A percentile compares a stretch with the other conserved stretches of the same genome.
These are phyloP conservation scores for Olyra latifolia DNA, from an alignment of 176 grass and related monocot species.

Conservation along the genomic window DNA sequence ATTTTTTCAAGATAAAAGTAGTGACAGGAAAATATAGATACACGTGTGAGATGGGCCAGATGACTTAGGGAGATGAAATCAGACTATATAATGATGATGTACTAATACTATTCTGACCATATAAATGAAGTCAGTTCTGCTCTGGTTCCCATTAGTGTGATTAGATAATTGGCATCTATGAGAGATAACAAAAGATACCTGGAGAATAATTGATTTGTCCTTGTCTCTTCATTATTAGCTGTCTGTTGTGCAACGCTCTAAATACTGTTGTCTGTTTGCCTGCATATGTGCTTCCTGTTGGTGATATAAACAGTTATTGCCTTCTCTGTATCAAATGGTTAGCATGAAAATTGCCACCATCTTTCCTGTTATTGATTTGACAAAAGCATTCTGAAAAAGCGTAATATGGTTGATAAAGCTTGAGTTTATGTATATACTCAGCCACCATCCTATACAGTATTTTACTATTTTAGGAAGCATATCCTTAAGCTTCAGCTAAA, in stretches of 20 bases:
- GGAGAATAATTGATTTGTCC: background rate
- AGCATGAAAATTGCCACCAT: background rate
- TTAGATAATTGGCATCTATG: background rate
- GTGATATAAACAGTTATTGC: conserved; percentile 7
- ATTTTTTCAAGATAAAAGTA: background rate
- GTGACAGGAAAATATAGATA: background rate
- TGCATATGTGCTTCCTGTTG: background rate
- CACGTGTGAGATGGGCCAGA: background rate
- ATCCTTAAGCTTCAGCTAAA: background rate
- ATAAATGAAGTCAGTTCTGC: no score
- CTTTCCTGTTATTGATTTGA: no score
- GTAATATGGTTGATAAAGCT: background rate
- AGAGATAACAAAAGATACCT: background rate
- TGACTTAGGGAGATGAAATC: background rate
- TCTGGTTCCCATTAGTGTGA: background rate
- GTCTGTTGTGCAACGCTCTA: background rate
- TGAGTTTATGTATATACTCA: background rate
- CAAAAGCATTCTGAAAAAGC: no score
- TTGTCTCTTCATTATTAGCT: background rate
- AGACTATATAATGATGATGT: background rate
- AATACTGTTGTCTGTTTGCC: background rate
- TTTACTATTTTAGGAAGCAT: background rate
- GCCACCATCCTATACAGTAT: background rate
- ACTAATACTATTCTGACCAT: no score
- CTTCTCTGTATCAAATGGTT: conserved; percentile 14